Percentiles rank a stretch among this genome's conserved stretches.
phyloP scores from a whole-genome alignment of 139 green algal genomes.

The Pseudopediastrum boryanum region DNA sequence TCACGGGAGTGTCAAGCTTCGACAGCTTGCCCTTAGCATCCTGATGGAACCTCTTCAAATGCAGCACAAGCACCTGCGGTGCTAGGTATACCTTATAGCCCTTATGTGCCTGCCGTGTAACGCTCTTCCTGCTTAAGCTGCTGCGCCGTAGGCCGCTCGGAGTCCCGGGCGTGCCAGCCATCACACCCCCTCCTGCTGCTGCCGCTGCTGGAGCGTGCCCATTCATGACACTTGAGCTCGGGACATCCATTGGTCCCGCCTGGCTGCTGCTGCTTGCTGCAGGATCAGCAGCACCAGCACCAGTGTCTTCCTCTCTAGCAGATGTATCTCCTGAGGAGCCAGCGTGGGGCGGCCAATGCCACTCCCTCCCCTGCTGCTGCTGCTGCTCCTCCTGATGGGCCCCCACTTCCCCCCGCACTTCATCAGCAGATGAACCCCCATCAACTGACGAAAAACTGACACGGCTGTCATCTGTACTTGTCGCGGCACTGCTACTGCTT shows the following conservation, averaged over 20 bases:
- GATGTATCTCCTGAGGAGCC: no score
- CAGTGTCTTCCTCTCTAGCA: no score
- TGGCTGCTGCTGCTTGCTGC: background rate
- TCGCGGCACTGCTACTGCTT: slow-evolving; percentile 1
- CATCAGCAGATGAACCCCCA: no score
- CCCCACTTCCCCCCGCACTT: no score
- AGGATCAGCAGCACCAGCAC: no score
- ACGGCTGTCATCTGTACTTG: background rate
- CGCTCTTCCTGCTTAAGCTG: slow-evolving; percentile 1
- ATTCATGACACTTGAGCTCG: no score
- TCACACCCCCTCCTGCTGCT: slow-evolving; percentile 1
- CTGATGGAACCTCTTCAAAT: slow-evolving; percentile 69
- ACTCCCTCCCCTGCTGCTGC: no score
- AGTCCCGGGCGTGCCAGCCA: background rate
- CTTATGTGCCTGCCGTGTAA: slow-evolving; percentile 16
- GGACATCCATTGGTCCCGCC: no score
- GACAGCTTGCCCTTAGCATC: slow-evolving; percentile 54
- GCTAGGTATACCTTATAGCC: slow-evolving; percentile 37
- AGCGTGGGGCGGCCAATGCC: no score
- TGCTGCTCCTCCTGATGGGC: no score
- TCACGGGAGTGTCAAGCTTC: slow-evolving; percentile 61
- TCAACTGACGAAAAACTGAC: no score
- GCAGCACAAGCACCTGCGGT: slow-evolving; percentile 58
- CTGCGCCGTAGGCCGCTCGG: slow-evolving; percentile 23
- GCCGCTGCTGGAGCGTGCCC: no score